Percentiles rank a stretch among this genome's conserved stretches.
Conservation (phyloP, 1,139 yeast species). For the Debaryomycetaceae sp. region DNA sequence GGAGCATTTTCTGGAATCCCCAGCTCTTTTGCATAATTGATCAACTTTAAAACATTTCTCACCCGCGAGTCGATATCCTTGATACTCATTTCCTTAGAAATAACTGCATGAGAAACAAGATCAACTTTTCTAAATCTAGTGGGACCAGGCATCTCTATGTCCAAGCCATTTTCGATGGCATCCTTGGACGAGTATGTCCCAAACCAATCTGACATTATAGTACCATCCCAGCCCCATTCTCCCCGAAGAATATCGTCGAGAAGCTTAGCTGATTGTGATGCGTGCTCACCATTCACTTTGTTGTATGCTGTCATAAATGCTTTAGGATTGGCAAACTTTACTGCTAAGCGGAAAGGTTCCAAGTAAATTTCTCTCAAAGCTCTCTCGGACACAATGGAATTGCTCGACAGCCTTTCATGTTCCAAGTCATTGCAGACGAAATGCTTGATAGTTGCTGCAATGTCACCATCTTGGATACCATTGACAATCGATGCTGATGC, state of each 20-base stretch:
- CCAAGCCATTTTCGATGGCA: slow-evolving; percentile 51
- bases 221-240: slow-evolving; percentile 44
- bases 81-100: slow-evolving; percentile 25
- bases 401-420: slow-evolving; percentile 48
- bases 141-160: slow-evolving; percentile 66
- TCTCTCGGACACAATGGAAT: slow-evolving; percentile 49
- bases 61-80: slow-evolving; percentile 44
- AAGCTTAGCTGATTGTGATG: slow-evolving; percentile 41
- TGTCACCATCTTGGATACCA: slow-evolving; percentile 30
- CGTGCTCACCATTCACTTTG: slow-evolving; percentile 55
- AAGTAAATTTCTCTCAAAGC: slow-evolving; percentile 61
- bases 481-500: slow-evolving; percentile 25
- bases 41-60: slow-evolving; percentile 42
- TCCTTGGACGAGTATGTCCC: slow-evolving; percentile 50
- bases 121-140: slow-evolving; percentile 40
- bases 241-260: slow-evolving; percentile 38
- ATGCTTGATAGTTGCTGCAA: slow-evolving; percentile 59
- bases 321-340: slow-evolving; percentile 35
- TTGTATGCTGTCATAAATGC: slow-evolving; percentile 58
- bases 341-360: slow-evolving; percentile 59
- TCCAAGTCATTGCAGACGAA: slow-evolving; percentile 61
- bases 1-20: slow-evolving; percentile 35
- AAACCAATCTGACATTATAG: slow-evolving; percentile 61
- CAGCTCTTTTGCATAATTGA: slow-evolving; percentile 36
- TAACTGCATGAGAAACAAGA: slow-evolving; percentile 29